Percentiles rank a stretch among this genome's conserved stretches.
Conservation (phyloP, 148 eudicot species). For the Chenopodium suecicum region DNA sequence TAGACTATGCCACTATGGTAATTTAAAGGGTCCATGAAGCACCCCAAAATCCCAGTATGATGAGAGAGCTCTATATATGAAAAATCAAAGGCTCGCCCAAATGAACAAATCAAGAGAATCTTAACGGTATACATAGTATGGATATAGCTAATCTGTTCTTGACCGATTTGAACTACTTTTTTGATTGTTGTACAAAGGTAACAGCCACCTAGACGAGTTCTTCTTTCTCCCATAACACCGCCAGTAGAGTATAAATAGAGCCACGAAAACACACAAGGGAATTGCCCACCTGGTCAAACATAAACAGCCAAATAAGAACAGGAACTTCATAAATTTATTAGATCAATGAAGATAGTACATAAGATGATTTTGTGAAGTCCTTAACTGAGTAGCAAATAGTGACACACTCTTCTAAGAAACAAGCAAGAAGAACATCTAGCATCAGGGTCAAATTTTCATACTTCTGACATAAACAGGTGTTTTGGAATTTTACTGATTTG, state of each 20-base stretch:
- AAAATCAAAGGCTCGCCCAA: conserved; percentile 26
- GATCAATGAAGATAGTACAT: neutral
- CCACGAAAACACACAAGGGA: conserved; percentile 51
- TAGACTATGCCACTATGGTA: conserved; percentile 8
- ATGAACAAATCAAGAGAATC: conserved; percentile 3
- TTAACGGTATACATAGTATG: conserved; percentile 19
- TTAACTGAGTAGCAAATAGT: neutral
- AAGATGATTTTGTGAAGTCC: neutral
- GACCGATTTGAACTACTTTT: conserved; percentile 45
- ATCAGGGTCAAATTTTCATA: neutral
- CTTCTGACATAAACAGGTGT: neutral
- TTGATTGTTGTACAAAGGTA: conserved; percentile 67
- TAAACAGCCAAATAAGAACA: neutral
- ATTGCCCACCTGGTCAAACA: conserved; percentile 84
- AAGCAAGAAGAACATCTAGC: neutral
- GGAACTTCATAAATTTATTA: neutral
- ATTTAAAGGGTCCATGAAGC: conserved; percentile 19
- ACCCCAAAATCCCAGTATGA: conserved; percentile 1
- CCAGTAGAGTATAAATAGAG: conserved; percentile 69
- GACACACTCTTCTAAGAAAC: neutral
- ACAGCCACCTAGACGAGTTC: conserved; percentile 55
- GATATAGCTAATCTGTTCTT: conserved; percentile 60
- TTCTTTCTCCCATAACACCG: conserved; percentile 81
- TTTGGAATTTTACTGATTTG: too few species aligned
- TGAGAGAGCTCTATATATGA: conserved; percentile 18